A percentile compares a stretch with the other conserved stretches of the same genome.
Conservation (phyloP, 108 stramenopile species). For the Skeletonema menzelii region DNA sequence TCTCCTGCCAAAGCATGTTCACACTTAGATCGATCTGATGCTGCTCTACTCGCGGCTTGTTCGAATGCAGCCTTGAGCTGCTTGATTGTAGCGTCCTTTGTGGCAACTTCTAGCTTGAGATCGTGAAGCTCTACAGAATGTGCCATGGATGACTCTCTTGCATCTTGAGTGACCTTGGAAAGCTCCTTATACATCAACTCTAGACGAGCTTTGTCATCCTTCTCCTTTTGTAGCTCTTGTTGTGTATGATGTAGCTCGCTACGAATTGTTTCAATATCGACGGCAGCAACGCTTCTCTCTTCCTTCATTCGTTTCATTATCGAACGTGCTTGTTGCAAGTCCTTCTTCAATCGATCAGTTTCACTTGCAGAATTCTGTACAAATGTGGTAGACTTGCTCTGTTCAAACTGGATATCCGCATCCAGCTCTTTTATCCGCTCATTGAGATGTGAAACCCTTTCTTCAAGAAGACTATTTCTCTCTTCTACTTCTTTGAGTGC, state of each 20-base stretch:
- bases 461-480: neutral
- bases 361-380: neutral
- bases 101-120: conserved; percentile 14
- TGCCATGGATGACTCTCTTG: neutral
- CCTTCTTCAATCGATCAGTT: conserved; percentile 3
- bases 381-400: neutral
- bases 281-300: neutral
- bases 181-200: neutral
- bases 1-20: conserved; percentile 28
- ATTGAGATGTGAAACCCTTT: conserved; percentile 9
- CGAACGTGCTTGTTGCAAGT: neutral
- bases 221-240: conserved; percentile 2
- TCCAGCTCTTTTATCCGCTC: conserved; percentile 8
- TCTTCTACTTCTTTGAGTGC: neutral
- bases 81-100: conserved; percentile 36
- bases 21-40: conserved; percentile 32
- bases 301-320: neutral
- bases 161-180: conserved; percentile 1
- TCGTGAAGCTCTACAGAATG: conserved; percentile 15
- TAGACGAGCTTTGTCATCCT: neutral
- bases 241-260: neutral
- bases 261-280: conserved; percentile 22
- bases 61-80: conserved; percentile 35
- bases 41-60: conserved; percentile 29
- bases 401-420: conserved; percentile 8